Conservation (phyloP, 2,329 filamentous ascomycete genomes). For the Ambrosiella beaveri region DNA sequence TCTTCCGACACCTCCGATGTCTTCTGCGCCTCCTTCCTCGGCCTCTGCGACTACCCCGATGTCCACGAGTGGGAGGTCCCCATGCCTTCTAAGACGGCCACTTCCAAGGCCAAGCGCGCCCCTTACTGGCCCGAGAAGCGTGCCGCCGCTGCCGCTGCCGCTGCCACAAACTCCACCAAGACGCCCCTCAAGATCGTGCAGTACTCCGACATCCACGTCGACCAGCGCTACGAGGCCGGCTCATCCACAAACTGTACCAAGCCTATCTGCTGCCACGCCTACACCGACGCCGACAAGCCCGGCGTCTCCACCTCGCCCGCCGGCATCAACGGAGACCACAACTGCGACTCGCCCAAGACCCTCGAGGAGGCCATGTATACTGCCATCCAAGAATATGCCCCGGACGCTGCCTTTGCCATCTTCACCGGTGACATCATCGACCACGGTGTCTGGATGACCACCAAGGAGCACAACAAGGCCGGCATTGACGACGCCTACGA, state of each 20-base stretch:
- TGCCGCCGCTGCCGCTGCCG: slow-evolving; percentile 6
- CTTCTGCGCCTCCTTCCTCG: slow-evolving; percentile 36
- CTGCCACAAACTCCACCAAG: slow-evolving; percentile 15
- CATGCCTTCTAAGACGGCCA: background rate
- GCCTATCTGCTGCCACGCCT: slow-evolving; percentile 40
- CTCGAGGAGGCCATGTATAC: slow-evolving; percentile 39
- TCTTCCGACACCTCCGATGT: slow-evolving; percentile 32
- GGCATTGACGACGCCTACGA: slow-evolving; percentile 29
- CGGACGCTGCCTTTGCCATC: slow-evolving; percentile 34
- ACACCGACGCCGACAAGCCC: slow-evolving; percentile 28
- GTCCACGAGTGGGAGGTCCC: slow-evolving; percentile 26
- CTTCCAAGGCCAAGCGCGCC: background rate
- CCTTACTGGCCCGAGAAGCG: slow-evolving; percentile 21
- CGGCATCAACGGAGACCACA: slow-evolving; percentile 33
- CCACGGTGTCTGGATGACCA: slow-evolving; percentile 32
- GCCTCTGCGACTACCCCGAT: slow-evolving; percentile 32
- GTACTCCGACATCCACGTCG: slow-evolving; percentile 42
- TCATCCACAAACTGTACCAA: slow-evolving; percentile 38
- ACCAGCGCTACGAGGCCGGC: slow-evolving; percentile 35
- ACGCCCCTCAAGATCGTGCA: slow-evolving; percentile 37
- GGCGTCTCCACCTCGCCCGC: slow-evolving; percentile 32
- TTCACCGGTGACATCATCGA: slow-evolving; percentile 44
- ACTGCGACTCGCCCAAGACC: slow-evolving; percentile 33
- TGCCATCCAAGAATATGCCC: slow-evolving; percentile 28
- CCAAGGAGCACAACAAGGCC: slow-evolving; percentile 18